Percentiles rank a stretch among this genome's conserved stretches.
These are phyloP conservation scores for Camellia oleifera DNA, from an alignment of 179 eudicot species.

Conservation along the genomic window DNA sequence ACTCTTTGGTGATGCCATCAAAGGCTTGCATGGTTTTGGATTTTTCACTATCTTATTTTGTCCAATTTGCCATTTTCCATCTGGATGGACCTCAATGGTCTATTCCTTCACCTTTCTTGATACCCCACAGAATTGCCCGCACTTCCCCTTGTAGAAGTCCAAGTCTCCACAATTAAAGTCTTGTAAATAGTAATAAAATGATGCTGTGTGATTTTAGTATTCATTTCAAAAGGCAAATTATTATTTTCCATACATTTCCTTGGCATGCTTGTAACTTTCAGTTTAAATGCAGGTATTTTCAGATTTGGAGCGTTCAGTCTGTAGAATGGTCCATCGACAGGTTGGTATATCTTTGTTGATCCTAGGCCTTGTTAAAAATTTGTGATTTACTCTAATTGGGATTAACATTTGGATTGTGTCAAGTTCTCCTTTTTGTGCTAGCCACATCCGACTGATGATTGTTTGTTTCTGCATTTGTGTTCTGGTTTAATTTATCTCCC, in stretches of 20 bases:
- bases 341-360: slow-evolving; percentile 29
- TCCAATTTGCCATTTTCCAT: not conserved
- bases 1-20: too few relatives aligned
- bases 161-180: too few relatives aligned
- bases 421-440: not conserved
- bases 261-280: not conserved
- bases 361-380: not conserved
- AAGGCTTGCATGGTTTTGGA: too few relatives aligned
- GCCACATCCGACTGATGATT: not conserved
- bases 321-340: slow-evolving; percentile 95
- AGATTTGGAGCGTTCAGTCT: slow-evolving; percentile 92
- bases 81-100: not conserved
- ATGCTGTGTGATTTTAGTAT: too few relatives aligned
- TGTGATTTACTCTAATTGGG: not conserved
- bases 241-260: not conserved
- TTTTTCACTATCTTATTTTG: too few relatives aligned
- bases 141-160: not conserved
- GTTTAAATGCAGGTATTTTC: slow-evolving; percentile 64
- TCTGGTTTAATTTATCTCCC: not conserved
- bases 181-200: too few relatives aligned
- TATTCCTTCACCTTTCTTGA: not conserved
- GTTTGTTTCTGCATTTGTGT: not conserved
- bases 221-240: too few relatives aligned
- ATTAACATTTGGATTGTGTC: not conserved
- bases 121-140: not conserved